Evolutionary conservation across 768 basidiomycete species (phyloP), one percentile per base, ranked within the genome.

Genomic region (Lenzites betulinus): DNA sequence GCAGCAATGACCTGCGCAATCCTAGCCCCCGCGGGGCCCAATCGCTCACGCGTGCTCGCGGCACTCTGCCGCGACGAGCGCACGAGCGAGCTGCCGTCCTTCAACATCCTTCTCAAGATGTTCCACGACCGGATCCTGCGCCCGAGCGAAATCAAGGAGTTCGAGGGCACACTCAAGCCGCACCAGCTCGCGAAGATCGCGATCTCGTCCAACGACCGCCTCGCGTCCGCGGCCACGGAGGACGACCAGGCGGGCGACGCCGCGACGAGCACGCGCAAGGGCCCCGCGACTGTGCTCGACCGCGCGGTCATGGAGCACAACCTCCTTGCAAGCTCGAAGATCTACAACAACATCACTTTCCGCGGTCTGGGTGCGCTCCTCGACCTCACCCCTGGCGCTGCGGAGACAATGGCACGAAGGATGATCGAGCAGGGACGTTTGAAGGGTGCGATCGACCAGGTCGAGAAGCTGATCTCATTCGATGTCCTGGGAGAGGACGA

Each of bases 271-370:
- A 92, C 84, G 39, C 84, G 95, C 63, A 93, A 89, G 42, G 96
- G 95, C 1, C 96, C 97, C 3, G 88, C 93, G 7, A 98, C 95
- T 11, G 95, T 99, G 20, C 82, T 99, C 43, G 97, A 98, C 73
- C 86, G 95, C 47, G 97, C 97, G 7, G 95, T 99, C 47, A 93
- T 98, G 89, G 97, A 99, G 72, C 97, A 99, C 76, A 99, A 99
- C 73, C 81, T 99, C 11, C 84, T 98, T 62, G 94, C 95, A 4
- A 95, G 94, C 73, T 96, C 95, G 3, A 93, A 95, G 69, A 94
- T 98, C 52, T 99, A 98, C 73, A 94, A 93, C 72, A 98, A 98
- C 68, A 97, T 99, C 77, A 92, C 93, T 26, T 98, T 98, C 76
- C 79, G 83, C 26, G 97, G 96, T n/a, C 76, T 98, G 11, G 97